These are phyloP conservation scores for Talaromyces funiculosus DNA, from an alignment of 2,329 filamentous ascomycete genomes.

Conservation along the genomic window DNA sequence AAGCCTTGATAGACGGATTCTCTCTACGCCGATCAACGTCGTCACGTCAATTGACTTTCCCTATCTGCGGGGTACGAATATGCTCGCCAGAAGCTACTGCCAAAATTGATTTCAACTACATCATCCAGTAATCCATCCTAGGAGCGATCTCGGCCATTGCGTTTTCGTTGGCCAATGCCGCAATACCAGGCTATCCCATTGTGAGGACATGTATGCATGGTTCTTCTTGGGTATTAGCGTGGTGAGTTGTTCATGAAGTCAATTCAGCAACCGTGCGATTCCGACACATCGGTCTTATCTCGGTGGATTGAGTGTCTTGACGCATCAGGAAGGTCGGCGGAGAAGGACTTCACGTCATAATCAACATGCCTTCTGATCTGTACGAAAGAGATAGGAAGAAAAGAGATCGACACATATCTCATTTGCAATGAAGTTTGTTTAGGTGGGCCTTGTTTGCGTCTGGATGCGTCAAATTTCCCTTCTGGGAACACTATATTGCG, in stretches of 20 bases:
- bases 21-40: background rate
- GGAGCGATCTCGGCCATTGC: background rate
- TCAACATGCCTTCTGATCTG: background rate
- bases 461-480: background rate
- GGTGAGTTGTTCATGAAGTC: background rate
- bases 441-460: background rate
- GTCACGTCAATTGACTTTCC: background rate
- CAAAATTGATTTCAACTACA: background rate
- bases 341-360: background rate
- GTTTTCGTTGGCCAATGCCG: background rate
- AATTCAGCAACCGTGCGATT: background rate
- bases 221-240: background rate
- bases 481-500: background rate
- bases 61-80: background rate
- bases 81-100: background rate
- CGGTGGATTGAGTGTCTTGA: background rate
- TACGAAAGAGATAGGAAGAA: background rate
- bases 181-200: background rate
- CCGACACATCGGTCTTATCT: slow-evolving; percentile 1
- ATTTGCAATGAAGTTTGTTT: background rate
- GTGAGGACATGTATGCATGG: background rate
- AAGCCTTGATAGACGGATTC: slow-evolving; percentile 13
- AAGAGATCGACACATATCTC: background rate
- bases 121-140: background rate
- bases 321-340: background rate